Percentiles rank a stretch among this genome's conserved stretches.
Conservation (phyloP, 2,329 filamentous ascomycete genomes). For the Fusarium napiforme region DNA sequence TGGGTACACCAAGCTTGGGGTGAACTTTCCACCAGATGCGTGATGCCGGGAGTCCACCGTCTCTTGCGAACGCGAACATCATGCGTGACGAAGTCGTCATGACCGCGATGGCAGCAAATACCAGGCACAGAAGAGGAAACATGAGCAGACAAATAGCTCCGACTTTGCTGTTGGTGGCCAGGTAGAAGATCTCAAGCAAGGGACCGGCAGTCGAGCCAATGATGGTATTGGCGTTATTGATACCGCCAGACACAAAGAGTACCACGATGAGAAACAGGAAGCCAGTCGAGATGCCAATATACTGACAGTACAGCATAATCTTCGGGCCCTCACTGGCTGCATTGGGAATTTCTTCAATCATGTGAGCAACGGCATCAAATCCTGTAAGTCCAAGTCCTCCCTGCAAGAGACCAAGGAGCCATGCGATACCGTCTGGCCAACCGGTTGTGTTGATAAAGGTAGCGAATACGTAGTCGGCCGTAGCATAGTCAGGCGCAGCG, state of each 20-base stretch:
- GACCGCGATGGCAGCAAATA: conserved; percentile 71
- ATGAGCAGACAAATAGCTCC: conserved; percentile 74
- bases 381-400: conserved; percentile 49
- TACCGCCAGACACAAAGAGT: conserved; percentile 71
- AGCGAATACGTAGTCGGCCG: conserved; percentile 47
- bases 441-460: conserved; percentile 49
- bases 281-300: conserved; percentile 71
- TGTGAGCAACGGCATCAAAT: conserved; percentile 51
- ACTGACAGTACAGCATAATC: conserved; percentile 65
- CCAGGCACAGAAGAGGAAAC: conserved; percentile 71
- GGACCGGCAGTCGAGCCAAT: conserved; percentile 67
- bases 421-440: conserved; percentile 50
- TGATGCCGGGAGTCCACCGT: conserved; percentile 73
- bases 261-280: conserved; percentile 71
- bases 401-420: conserved; percentile 49
- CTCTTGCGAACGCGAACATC: conserved; percentile 72
- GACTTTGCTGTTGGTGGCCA: conserved; percentile 69
- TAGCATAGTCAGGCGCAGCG: conserved; percentile 68
- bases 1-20: conserved; percentile 68
- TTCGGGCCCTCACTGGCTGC: conserved; percentile 47
- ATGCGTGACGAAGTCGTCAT: conserved; percentile 75
- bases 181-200: conserved; percentile 69
- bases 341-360: conserved; percentile 51
- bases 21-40: conserved; percentile 71
- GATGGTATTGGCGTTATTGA: conserved; percentile 56